Evolutionary conservation across 306 rosid species (phyloP).

Genomic region (Corylus avellana): DNA sequence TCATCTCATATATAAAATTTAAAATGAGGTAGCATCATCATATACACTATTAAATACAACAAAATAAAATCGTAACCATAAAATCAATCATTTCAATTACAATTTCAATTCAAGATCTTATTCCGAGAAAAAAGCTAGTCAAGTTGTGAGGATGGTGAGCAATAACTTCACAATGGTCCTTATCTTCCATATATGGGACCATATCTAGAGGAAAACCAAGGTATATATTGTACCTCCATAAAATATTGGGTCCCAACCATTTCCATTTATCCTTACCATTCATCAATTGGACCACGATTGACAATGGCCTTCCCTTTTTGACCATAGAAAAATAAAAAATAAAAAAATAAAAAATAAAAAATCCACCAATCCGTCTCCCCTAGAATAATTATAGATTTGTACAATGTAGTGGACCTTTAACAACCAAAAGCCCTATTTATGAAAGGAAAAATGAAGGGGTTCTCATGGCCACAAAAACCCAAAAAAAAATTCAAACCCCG

Average conservation of each 20-base stretch:
- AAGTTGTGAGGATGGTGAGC: constrained; percentile 32
- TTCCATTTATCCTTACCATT: constrained; percentile 13
- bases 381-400: constrained; percentile 24
- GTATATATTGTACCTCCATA: constrained; percentile 33
- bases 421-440: constrained; percentile 18
- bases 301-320: constrained; percentile 32
- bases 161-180: constrained; percentile 43
- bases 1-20: too few species aligned
- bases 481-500: constrained; percentile 28
- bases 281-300: constrained; percentile 32
- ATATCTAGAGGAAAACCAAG: constrained; percentile 40
- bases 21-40: too few species aligned
- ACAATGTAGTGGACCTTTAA: constrained; percentile 26
- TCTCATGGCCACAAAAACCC: constrained; percentile 43
- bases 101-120: too few species aligned
- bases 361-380: constrained; percentile 17
- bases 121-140: too few species aligned
- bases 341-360: too few species aligned
- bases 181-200: constrained; percentile 31
- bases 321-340: constrained; percentile 11
- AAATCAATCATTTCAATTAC: too few species aligned
- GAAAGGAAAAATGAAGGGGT: constrained; percentile 25
- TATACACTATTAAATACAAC: too few species aligned
- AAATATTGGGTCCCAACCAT: constrained; percentile 44
- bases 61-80: too few species aligned